phyloP scores from a whole-genome alignment of 768 basidiomycete genomes.

The Panellus pusillus region DNA sequence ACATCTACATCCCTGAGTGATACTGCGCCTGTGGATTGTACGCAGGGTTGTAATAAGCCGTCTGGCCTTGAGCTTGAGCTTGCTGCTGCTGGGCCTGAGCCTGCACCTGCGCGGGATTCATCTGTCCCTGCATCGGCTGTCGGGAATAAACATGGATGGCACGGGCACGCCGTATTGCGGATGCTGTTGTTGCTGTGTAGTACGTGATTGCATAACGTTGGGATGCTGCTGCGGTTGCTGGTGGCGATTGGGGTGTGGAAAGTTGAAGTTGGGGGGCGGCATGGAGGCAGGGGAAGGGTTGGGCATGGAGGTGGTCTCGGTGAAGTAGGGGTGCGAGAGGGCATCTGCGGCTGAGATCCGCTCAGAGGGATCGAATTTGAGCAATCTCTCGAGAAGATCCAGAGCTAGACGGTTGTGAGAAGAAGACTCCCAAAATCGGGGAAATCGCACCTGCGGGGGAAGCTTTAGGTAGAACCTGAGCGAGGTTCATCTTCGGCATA shows the following conservation, averaged over 20 bases:
- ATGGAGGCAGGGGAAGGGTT: conserved; percentile 54
- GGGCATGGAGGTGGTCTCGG: conserved; percentile 45
- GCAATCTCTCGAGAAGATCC: conserved; percentile 89
- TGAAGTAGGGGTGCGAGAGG: conserved; percentile 90
- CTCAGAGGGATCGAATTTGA: conserved; percentile 94
- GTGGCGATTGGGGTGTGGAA: conserved; percentile 61
- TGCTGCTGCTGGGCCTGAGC: neutral
- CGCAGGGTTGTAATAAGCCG: neutral
- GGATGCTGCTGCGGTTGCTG: conserved; percentile 14
- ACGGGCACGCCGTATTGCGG: conserved; percentile 17
- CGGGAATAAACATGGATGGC: conserved; percentile 15
- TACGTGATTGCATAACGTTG: conserved; percentile 11
- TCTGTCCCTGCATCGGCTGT: conserved; percentile 10
- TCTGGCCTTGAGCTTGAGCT: conserved; percentile 3
- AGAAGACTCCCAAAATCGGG: neutral
- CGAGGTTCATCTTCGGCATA: conserved; percentile 80
- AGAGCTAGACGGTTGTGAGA: conserved; percentile 54
- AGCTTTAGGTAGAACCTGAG: conserved; percentile 85
- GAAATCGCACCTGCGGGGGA: conserved; percentile 40
- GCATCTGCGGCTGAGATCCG: conserved; percentile 91
- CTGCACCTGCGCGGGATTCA: neutral
- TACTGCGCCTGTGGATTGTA: neutral
- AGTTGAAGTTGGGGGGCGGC: conserved; percentile 69
- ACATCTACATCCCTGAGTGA: conserved; percentile 4
- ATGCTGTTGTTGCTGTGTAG: conserved; percentile 6